Conservation (phyloP, 208 protist species). For the Acanthamoeba lenticulata region DNA sequence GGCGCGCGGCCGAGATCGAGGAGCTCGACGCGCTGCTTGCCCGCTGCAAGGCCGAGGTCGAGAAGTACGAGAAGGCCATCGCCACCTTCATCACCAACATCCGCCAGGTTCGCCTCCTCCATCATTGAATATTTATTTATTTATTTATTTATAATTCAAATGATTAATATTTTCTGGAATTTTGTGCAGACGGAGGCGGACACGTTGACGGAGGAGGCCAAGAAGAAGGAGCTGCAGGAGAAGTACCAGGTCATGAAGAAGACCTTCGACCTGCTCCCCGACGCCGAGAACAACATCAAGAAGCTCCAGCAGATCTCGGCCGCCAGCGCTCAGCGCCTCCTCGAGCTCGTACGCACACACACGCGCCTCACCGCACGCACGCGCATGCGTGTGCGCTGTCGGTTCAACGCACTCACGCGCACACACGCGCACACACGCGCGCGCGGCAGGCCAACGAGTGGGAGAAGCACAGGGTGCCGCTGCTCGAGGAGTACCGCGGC, state of each 20-base stretch:
- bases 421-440: no score
- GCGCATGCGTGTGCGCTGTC: background rate
- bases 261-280: slow-evolving; percentile 78
- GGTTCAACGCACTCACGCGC: background rate
- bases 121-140: background rate
- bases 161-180: background rate
- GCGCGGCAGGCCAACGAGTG: slow-evolving; percentile 70
- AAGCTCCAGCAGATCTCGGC: slow-evolving; percentile 71
- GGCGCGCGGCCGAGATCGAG: slow-evolving; percentile 71
- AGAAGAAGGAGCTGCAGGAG: slow-evolving; percentile 70
- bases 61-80: background rate
- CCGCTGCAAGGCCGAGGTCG: background rate
- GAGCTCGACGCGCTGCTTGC: slow-evolving; percentile 28
- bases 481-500: slow-evolving; percentile 75
- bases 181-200: slow-evolving; percentile 57
- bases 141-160: background rate
- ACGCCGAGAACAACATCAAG: slow-evolving; percentile 79
- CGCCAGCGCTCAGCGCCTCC: background rate
- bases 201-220: slow-evolving; percentile 62
- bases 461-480: slow-evolving; percentile 71
- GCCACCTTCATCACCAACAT: slow-evolving; percentile 54
- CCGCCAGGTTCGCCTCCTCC: background rate
- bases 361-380: background rate
- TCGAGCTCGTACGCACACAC: background rate
- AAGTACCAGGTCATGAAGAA: slow-evolving; percentile 79